A percentile compares a stretch with the other conserved stretches of the same genome.
Conservation (phyloP, 208 protist species). For the Acanthamoeba triangularis region DNA sequence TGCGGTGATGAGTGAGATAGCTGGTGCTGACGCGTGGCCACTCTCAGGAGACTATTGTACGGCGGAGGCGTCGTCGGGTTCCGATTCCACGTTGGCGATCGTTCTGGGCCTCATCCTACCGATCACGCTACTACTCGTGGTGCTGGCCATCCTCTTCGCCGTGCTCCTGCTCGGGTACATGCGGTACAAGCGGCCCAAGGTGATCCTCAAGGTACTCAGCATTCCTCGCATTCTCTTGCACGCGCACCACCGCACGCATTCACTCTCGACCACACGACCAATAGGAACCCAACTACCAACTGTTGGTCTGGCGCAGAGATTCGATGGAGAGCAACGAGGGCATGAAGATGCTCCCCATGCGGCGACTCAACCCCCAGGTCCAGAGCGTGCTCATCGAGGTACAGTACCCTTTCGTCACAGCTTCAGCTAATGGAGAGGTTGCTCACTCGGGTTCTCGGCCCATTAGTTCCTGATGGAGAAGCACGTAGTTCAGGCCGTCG, state of each 20-base stretch:
- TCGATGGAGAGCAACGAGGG: neutral
- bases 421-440: neutral
- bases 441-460: neutral
- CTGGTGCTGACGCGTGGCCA: neutral
- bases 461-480: constrained; percentile 59
- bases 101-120: constrained; percentile 16
- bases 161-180: constrained; percentile 15
- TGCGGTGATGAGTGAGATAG: too few relatives aligned
- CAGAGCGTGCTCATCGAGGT: constrained; percentile 24
- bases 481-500: neutral
- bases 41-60: neutral
- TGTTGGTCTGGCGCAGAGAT: neutral
- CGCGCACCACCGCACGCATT: too few relatives aligned
- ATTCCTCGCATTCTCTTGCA: neutral
- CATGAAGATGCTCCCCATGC: constrained; percentile 14
- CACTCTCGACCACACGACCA: too few relatives aligned
- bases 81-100: neutral
- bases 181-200: constrained; percentile 21
- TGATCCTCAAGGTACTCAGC: constrained; percentile 45
- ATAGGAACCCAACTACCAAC: constrained; percentile 62
- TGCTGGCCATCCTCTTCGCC: neutral
- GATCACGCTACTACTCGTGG: neutral
- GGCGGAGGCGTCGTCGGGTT: neutral
- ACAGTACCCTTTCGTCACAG: too few relatives aligned
- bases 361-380: constrained; percentile 2